Evolutionary conservation across 2,329 filamentous ascomycete species (phyloP).

Genomic region (Sclerotinia trifoliorum): DNA sequence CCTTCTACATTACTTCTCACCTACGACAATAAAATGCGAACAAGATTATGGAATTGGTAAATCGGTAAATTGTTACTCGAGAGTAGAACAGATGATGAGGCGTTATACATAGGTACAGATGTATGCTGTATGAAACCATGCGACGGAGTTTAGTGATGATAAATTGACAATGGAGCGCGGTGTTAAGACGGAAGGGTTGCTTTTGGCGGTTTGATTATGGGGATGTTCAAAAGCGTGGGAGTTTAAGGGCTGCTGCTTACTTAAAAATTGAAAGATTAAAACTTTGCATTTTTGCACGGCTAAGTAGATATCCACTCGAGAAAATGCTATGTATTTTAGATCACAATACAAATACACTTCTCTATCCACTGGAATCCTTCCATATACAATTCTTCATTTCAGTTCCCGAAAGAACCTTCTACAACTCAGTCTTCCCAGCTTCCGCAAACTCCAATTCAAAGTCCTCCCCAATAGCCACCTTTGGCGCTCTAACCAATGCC

Average conservation of each 20-base stretch:
- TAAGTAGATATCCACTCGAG: not conserved
- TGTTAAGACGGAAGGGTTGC: not conserved
- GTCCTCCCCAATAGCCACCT: slow-evolving; percentile 58
- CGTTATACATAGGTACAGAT: not conserved
- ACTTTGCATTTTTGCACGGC: not conserved
- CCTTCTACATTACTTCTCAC: not conserved
- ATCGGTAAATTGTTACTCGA: not conserved
- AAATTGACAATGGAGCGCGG: not conserved
- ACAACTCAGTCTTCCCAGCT: slow-evolving; percentile 7
- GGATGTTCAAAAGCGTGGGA: not conserved
- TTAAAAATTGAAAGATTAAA: not conserved
- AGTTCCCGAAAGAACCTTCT: not conserved
- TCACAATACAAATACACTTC: not conserved
- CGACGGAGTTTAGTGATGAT: not conserved
- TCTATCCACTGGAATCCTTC: no score
- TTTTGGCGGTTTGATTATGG: not conserved
- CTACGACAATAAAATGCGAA: not conserved
- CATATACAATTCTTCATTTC: not conserved
- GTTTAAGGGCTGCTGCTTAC: not conserved
- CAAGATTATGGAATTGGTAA: not conserved
- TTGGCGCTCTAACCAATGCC: slow-evolving; percentile 63
- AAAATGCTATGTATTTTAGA: not conserved
- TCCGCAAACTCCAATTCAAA: slow-evolving; percentile 50
- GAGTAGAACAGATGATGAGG: not conserved
- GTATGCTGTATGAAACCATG: not conserved